These are phyloP conservation scores for Geoglossum glabrum DNA, from an alignment of 495 filamentous ascomycete species.

Conservation along the genomic window DNA sequence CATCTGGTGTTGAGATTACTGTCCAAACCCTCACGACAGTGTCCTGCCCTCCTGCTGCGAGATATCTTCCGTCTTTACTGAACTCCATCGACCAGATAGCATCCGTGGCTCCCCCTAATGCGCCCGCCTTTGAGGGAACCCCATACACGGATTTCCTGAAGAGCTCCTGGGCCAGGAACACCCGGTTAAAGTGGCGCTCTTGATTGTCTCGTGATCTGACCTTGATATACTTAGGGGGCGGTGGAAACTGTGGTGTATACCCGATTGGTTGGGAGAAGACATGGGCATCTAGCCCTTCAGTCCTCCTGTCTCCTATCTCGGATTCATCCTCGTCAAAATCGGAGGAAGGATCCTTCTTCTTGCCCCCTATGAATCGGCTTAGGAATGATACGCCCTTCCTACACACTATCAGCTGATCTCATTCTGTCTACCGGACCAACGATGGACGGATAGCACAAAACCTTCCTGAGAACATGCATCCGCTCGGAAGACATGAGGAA, in stretches of 20 bases:
- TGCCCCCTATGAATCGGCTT: conserved; percentile 66
- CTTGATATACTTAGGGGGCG: conserved; percentile 81
- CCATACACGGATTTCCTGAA: not conserved
- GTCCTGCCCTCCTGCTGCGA: conserved; percentile 81
- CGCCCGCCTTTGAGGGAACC: conserved; percentile 5
- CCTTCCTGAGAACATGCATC: not conserved
- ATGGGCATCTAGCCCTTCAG: conserved; percentile 61
- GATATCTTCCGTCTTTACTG: conserved; percentile 77
- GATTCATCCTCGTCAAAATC: conserved; percentile 46
- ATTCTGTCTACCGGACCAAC: not conserved
- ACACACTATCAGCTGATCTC: conserved; percentile 5
- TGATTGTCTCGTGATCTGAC: conserved; percentile 67
- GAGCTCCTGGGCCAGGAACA: conserved; percentile 86
- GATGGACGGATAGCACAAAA: not conserved
- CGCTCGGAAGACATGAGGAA: not conserved
- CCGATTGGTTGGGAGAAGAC: conserved; percentile 69
- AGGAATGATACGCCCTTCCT: conserved; percentile 85
- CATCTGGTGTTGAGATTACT: conserved; percentile 64
- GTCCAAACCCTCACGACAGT: conserved; percentile 75
- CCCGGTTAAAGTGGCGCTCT: conserved; percentile 57
- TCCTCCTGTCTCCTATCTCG: conserved; percentile 46
- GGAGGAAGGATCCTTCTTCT: conserved; percentile 43
- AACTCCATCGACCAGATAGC: conserved; percentile 88
- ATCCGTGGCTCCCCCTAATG: conserved; percentile 16
- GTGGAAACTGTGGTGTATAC: conserved; percentile 72